phyloP scores from a whole-genome alignment of 1,284 basidiomycete genomes.

The Ganoderma boninense region DNA sequence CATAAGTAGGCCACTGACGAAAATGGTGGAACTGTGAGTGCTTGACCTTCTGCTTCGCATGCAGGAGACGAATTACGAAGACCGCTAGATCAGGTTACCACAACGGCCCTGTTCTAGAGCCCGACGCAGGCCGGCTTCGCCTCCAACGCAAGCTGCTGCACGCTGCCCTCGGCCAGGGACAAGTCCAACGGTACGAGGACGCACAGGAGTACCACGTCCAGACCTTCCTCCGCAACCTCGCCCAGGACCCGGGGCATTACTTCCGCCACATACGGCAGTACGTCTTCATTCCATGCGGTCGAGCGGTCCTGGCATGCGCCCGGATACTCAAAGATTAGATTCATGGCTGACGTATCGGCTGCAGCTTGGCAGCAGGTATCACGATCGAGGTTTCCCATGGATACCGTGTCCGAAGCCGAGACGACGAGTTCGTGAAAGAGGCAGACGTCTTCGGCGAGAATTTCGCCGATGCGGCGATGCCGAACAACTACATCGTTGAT shows the following conservation, averaged over 20 bases:
- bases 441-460: slow-evolving; percentile 32
- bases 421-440: slow-evolving; percentile 36
- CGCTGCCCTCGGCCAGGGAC: slow-evolving; percentile 13
- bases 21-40: slow-evolving; percentile 22
- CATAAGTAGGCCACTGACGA: slow-evolving; percentile 20
- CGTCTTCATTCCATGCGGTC: not conserved
- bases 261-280: slow-evolving; percentile 22
- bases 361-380: slow-evolving; percentile 21
- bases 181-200: slow-evolving; percentile 13
- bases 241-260: slow-evolving; percentile 16
- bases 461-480: slow-evolving; percentile 33
- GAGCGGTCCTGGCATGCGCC: not conserved
- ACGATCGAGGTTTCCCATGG: slow-evolving; percentile 30
- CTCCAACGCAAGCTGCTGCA: slow-evolving; percentile 22
- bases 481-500: slow-evolving; percentile 37
- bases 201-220: slow-evolving; percentile 18
- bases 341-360: not conserved
- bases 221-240: slow-evolving; percentile 20
- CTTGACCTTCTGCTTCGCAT: not conserved
- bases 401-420: slow-evolving; percentile 21
- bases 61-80: not conserved
- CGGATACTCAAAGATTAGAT: too few species aligned
- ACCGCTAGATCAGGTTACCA: slow-evolving; percentile 22
- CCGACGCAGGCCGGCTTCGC: slow-evolving; percentile 17
- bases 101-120: slow-evolving; percentile 27